Evolutionary conservation across 164 flowering plant genomes (phyloP), one percentile per base, ranked within the genome.

Genomic region (Vitis labrusca): DNA sequence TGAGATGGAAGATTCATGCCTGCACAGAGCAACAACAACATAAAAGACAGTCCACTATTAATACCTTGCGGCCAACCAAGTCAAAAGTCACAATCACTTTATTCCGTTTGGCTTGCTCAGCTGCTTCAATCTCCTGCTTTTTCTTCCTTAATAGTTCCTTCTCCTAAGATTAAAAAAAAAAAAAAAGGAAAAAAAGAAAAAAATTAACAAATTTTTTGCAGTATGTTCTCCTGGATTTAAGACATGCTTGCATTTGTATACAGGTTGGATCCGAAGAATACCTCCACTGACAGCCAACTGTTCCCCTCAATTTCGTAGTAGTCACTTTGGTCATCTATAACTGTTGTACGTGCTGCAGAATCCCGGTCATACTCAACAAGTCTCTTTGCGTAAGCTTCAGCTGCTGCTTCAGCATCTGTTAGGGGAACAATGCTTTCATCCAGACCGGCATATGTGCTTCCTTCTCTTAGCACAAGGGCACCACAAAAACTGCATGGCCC

Each of bases 281-380:
- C 99, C 94, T 92, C 94, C 54, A 53, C 63, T 29, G 97, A 91
- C 67, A 96, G 71, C 99, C 99, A 96, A 71, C 81, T 88, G 68
- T 88, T 96, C 23, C 89, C 90, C 73, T 96, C 99, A 65, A 89
- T 78, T 50, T 87, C 91, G 74, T 93, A 96, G 64, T 96, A 96
- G 74, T 93, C 99, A 80, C 99, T 92, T 73, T 96, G 99, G 81
- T 96, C 99, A 80, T 96, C 98, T 61, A 96, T 93, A 59, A 93
- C 98, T 54, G 91, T 87, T 10, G 97, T 93, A 68, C 99, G 91
- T 14, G 91, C 94, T 9, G 99, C 98, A 71, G 99, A 81, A 71
- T 96, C 83, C 17, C 92, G 80, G 73, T 93, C 97, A 80, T 91
- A 93, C 0, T 93, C 99, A 55, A 93, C 94, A 32, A 93, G 93